Evolutionary conservation across 1,284 basidiomycete species (phyloP), one percentile per base, ranked within the genome.

Genomic region (Moesziomyces sp.): DNA sequence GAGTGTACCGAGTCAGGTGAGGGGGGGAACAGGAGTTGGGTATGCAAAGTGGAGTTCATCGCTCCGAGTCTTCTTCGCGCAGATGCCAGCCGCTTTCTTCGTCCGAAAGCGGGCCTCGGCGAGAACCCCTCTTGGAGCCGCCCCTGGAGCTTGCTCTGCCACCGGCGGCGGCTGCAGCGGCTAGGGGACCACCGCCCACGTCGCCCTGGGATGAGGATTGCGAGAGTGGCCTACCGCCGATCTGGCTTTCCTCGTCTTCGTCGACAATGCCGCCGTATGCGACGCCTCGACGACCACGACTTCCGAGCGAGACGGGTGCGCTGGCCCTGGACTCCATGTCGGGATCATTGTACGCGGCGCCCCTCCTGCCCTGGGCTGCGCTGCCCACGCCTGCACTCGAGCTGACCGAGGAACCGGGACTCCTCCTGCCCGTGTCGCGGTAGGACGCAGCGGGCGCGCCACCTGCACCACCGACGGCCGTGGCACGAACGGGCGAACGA

Each of bases 11-110:
- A 40, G 38, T 40, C 4, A 40, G 38, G 16, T 40, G 38, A 46
- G 30, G 6, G 7, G 21, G 16, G n/a, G 46, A 35, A 26, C 21
- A 21, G 21, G 21, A 21, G 21, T 21, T 21, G 24, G 18, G 40
- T 42, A 33, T 35, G 30, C 38, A 7, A 40, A 6, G 40, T n/a
- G 16, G 19, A 16, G 5, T 14, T 47, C 52, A 65, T 14, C 59
- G 62, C 48, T 74, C 58, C n/a, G 58, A 62, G 0, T 66, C 56
- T 8, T 76, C 62, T 40, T 76, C 74, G 16, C 60, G 58, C 45
- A 76, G 44, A 61, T 76, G 74, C 70, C 74, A 76, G 35, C 74
- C 74, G 40, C 58, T 62, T 45, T 76, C 74, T 38, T 76, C 70
- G 33, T 76, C 68, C 7, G 64, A 67, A 28, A 58, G 33, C 9